Conservation (phyloP, 768 basidiomycete genomes). For the Amanita rimosa region DNA sequence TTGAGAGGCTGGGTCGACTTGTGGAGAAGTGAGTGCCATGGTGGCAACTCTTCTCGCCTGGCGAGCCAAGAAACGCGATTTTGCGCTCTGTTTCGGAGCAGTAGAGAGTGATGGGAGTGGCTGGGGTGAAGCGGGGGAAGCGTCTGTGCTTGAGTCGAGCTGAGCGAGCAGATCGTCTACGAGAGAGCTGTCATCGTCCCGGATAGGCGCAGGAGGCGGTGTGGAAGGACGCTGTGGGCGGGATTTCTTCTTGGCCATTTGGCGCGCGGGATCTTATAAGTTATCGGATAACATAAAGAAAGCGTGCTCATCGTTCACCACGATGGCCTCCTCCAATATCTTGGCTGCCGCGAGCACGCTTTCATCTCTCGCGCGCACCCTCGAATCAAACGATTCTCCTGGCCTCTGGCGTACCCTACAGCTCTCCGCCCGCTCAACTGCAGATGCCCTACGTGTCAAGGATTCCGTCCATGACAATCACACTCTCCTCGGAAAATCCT, state of each 20-base stretch:
- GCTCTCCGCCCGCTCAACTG: background rate
- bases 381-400: constrained; percentile 1
- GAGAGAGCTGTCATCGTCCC: constrained; percentile 42
- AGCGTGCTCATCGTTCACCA: too few relatives aligned
- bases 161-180: constrained; percentile 70
- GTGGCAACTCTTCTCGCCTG: constrained; percentile 68
- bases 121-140: constrained; percentile 17
- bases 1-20: constrained; percentile 47
- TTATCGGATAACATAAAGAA: background rate
- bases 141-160: constrained; percentile 49
- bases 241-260: constrained; percentile 28
- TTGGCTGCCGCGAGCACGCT: background rate
- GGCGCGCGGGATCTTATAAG: background rate
- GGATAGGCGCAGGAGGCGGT: constrained; percentile 16
- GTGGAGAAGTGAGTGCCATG: constrained; percentile 38
- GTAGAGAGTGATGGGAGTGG: constrained; percentile 26
- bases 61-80: constrained; percentile 56
- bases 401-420: constrained; percentile 3
- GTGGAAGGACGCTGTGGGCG: constrained; percentile 19
- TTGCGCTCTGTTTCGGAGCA: constrained; percentile 42
- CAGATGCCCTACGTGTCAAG: constrained; percentile 37
- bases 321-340: background rate
- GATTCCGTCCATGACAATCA: constrained; percentile 58
- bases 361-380: background rate
- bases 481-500: constrained; percentile 51